These are phyloP conservation scores for Clavariopsis aquatica DNA, from an alignment of 495 filamentous ascomycete species.

Conservation along the genomic window DNA sequence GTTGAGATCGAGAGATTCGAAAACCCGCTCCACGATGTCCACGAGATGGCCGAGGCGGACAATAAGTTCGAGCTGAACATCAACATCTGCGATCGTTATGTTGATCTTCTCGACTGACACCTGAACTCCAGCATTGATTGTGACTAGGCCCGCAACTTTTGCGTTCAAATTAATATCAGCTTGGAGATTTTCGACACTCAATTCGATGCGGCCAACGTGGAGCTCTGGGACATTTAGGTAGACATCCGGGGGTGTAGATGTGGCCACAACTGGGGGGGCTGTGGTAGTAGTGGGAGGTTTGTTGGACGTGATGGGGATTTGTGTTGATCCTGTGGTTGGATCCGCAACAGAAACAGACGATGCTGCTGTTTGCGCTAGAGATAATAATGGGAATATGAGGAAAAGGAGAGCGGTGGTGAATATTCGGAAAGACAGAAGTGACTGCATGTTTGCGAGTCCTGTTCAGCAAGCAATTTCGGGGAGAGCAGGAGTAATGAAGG, in stretches of 20 bases:
- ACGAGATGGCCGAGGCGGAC: slow-evolving; percentile 59
- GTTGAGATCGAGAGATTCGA: slow-evolving; percentile 58
- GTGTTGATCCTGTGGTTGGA: background rate
- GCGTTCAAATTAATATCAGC: slow-evolving; percentile 60
- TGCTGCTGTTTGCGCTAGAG: slow-evolving; percentile 27
- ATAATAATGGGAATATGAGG: slow-evolving; percentile 19
- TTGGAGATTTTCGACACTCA: slow-evolving; percentile 56
- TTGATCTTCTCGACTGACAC: slow-evolving; percentile 57
- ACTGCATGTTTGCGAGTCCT: slow-evolving; percentile 34
- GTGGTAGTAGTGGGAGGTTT: background rate
- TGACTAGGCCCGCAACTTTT: slow-evolving; percentile 55
- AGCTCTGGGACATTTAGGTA: slow-evolving; percentile 56
- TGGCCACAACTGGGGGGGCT: slow-evolving; percentile 8
- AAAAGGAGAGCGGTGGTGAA: slow-evolving; percentile 17
- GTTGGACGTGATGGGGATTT: background rate
- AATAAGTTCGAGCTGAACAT: slow-evolving; percentile 57
- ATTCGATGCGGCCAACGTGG: slow-evolving; percentile 57
- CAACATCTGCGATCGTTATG: slow-evolving; percentile 59
- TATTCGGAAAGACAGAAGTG: slow-evolving; percentile 35
- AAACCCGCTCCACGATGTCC: slow-evolving; percentile 60
- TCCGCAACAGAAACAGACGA: slow-evolving; percentile 8
- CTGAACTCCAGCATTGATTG: slow-evolving; percentile 57
- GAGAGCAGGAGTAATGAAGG: slow-evolving; percentile 10
- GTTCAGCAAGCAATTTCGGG: slow-evolving; percentile 1
- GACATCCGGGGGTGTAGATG: slow-evolving; percentile 53